Percentiles rank a stretch among this genome's conserved stretches.
Conservation (phyloP, 208 protist genomes). For the Trypanosoma grayi region DNA sequence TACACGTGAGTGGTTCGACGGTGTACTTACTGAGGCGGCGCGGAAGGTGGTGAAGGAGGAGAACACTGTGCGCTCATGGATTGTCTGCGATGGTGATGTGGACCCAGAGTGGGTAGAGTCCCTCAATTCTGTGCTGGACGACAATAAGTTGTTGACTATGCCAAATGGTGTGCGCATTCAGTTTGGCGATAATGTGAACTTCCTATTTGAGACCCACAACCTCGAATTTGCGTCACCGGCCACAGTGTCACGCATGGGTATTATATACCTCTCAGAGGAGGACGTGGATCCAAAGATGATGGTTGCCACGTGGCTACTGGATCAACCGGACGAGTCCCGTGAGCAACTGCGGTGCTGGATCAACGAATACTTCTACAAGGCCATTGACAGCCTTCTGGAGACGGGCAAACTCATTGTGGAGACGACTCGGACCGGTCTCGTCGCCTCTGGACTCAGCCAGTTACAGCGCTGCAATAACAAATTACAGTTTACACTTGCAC, state of each 20-base stretch:
- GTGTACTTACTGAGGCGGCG: conserved; percentile 95
- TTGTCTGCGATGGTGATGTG: conserved; percentile 98
- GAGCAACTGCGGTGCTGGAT: conserved; percentile 82
- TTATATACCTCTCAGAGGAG: conserved; percentile 97
- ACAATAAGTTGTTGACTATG: conserved; percentile 97
- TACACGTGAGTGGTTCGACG: conserved; percentile 98
- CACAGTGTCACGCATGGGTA: conserved; percentile 98
- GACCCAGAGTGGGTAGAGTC: conserved; percentile 99
- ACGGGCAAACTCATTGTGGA: conserved; percentile 79
- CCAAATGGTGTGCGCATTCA: conserved; percentile 98
- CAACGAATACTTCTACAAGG: conserved; percentile 92
- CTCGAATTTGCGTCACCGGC: conserved; percentile 97
- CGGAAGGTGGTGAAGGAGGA: conserved; percentile 94
- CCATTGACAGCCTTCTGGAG: conserved; percentile 84
- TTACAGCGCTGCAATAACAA: conserved; percentile 78
- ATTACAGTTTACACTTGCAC: conserved; percentile 87
- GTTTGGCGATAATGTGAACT: conserved; percentile 98
- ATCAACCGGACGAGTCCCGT: conserved; percentile 76
- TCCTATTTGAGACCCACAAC: conserved; percentile 98
- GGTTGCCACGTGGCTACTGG: conserved; percentile 90
- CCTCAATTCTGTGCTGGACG: conserved; percentile 99
- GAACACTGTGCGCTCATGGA: conserved; percentile 89
- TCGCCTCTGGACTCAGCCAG: conserved; percentile 94
- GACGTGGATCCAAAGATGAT: conserved; percentile 92
- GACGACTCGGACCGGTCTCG: conserved; percentile 92